Evolutionary conservation across 805 yeast species (phyloP).

Genomic region (Wickerhamiella vanderwaltii): DNA sequence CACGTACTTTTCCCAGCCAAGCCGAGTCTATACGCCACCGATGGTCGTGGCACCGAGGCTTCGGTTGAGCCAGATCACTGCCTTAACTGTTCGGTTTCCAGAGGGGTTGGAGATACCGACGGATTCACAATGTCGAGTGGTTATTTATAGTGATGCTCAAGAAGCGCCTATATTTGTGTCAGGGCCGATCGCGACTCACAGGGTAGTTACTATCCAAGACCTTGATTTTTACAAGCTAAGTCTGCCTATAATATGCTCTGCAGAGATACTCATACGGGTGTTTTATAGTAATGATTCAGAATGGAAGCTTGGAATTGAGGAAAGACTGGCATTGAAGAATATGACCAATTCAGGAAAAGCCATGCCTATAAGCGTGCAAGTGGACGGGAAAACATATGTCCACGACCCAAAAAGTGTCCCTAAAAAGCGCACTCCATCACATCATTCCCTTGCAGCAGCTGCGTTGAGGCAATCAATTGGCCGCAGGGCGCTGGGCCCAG

Average conservation of each 20-base stretch:
- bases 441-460: slow-evolving; percentile 3
- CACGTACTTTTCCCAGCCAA: too few relatives aligned
- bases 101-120: neutral
- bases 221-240: neutral
- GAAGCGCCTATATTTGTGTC: slow-evolving; percentile 1
- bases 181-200: neutral
- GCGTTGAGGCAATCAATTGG: slow-evolving; percentile 8
- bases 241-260: neutral
- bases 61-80: slow-evolving; percentile 5
- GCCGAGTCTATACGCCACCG: too few relatives aligned
- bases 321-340: neutral
- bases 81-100: neutral
- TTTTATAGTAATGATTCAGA: too few relatives aligned
- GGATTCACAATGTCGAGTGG: neutral
- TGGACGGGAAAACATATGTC: neutral
- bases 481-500: neutral
- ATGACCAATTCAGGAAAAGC: neutral
- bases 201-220: neutral
- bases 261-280: neutral
- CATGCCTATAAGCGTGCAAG: neutral
- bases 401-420: neutral
- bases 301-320: neutral
- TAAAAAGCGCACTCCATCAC: neutral
- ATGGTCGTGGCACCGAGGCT: slow-evolving; percentile 3
- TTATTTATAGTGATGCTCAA: slow-evolving; percentile 6